Base-by-base conservation (phyloP, 306 rosid genomes). In the Vicia faba region DNA sequence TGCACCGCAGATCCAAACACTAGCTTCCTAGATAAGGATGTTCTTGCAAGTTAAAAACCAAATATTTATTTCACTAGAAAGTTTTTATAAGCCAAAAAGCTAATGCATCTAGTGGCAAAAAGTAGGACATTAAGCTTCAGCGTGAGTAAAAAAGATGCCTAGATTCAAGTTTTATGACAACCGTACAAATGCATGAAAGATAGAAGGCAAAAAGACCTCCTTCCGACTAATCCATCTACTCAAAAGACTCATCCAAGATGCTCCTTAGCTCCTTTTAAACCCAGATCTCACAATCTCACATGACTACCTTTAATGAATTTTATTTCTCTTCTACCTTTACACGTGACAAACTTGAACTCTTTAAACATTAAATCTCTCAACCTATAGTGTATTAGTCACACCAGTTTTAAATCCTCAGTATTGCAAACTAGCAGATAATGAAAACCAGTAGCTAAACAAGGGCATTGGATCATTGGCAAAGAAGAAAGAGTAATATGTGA, bases 241-340 rank as follows among this genome's bases (percentile, higher is more conserved):
- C 81, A 71, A 79, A 83, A 62, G 78, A 23, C 62, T 67, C 79
- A 78, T 75, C 78, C 88, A n/a, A 91, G 74, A 80, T 85, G 84
- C 76, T 77, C 54, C 25, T 14, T 39, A 16, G 54, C 69, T 29
- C 81, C 80, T 82, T 89, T 66, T 74, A 89, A 75, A 80, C 80
- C 75, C 90, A 84, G 75, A 80, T 91, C 33, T 61, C 66, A 60
- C 65, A 36, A 60, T 60, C 78, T 76, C 88, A 75, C 81, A 75
- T 61, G 80, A 74, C 75, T 86, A 78, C 60, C 82, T 0, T 80
- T 75, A 74, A 85, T 0, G 46, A 82, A 66, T 80, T 86, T 58
- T 68, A 73, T 5, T 45, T 50, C 73, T 77, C 84, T 59, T 69
- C 83, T 4, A 80, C 73, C 33, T 61, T 11, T 61, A 36, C 67